Percentiles rank a stretch among this genome's conserved stretches.
These are phyloP conservation scores for Chlamydomonas reinhardtii DNA, from an alignment of 163 green algal species.

Conservation along the genomic window DNA sequence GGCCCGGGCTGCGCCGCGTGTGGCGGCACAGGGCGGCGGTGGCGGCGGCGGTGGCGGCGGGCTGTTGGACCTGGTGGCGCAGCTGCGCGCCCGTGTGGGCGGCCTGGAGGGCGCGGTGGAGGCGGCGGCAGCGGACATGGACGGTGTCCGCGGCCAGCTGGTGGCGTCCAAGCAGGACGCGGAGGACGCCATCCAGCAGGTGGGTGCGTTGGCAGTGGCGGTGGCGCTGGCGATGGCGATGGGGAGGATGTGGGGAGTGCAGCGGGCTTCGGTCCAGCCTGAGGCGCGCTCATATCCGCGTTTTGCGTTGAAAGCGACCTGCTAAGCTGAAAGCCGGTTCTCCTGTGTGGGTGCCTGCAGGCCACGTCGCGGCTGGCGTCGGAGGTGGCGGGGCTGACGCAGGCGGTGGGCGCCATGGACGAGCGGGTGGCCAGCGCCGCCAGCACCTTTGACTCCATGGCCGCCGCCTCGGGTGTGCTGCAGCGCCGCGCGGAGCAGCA, in stretches of 20 bases:
- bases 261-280: no score
- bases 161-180: background rate
- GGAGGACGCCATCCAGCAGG: slow-evolving; percentile 9
- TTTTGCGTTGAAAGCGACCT: no score
- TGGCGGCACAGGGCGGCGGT: background rate
- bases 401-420: slow-evolving; percentile 1
- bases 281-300: no score
- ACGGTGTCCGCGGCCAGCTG: slow-evolving; percentile 3
- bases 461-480: background rate
- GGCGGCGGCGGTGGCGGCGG: background rate
- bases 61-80: slow-evolving; percentile 19
- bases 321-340: no score
- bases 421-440: background rate
- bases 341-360: slow-evolving; percentile 14
- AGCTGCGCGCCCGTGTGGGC: slow-evolving; percentile 2
- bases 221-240: background rate
- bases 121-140: slow-evolving; percentile 9
- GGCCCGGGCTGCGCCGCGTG: no score
- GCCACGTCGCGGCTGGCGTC: background rate
- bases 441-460: background rate
- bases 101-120: slow-evolving; percentile 15
- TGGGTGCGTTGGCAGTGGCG: background rate
- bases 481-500: background rate
- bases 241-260: no score
- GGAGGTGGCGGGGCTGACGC: background rate